These are phyloP conservation scores for Isochrysis galbana DNA, from an alignment of 78 protist species.

Conservation along the genomic window DNA sequence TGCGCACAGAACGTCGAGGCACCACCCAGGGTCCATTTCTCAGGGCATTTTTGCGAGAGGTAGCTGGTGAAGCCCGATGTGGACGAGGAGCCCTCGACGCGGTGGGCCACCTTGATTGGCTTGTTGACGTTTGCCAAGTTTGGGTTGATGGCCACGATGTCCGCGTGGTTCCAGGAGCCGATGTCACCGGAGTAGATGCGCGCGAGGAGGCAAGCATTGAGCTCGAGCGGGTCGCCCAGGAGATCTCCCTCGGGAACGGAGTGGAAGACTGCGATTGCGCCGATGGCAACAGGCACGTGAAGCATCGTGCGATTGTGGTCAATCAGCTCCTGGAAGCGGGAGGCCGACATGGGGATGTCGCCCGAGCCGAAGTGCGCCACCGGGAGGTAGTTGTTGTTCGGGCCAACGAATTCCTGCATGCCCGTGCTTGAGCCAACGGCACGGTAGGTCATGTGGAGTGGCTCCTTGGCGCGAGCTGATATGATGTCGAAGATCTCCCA, in stretches of 20 bases:
- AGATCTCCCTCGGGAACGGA: background rate
- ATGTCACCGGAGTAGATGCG: background rate
- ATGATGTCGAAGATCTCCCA: background rate
- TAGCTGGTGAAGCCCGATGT: background rate
- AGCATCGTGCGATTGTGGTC: background rate
- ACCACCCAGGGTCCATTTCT: background rate
- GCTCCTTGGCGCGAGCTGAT: background rate
- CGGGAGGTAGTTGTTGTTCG: no score
- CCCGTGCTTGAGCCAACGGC: background rate
- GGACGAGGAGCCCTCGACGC: background rate
- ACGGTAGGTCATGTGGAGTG: background rate
- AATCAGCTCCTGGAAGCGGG: background rate
- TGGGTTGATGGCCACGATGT: background rate
- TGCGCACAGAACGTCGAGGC: background rate
- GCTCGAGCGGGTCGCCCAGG: background rate
- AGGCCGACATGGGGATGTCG: background rate
- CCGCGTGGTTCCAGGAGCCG: slow-evolving; percentile 20
- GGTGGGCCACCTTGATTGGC: background rate
- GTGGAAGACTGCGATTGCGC: slow-evolving; percentile 18
- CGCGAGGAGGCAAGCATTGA: background rate
- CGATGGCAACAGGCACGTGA: slow-evolving; percentile 21
- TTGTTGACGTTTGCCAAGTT: background rate
- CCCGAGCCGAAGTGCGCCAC: slow-evolving; percentile 17
- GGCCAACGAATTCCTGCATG: background rate
- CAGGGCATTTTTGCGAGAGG: background rate